phyloP scores from a whole-genome alignment of 2,329 filamentous ascomycete genomes.

The Trichoderma harzianum region DNA sequence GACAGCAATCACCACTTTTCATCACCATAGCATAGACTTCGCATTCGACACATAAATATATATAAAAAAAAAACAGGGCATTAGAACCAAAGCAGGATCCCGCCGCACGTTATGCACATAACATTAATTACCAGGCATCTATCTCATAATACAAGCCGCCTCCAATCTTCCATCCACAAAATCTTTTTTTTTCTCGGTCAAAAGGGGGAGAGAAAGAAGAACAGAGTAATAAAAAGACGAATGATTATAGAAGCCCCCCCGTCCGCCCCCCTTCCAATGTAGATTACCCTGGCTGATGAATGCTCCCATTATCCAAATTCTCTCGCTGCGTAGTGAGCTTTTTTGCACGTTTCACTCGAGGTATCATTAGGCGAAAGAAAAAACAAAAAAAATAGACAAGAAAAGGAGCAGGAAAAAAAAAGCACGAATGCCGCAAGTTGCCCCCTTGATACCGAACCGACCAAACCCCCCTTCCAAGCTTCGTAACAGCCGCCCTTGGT shows the following conservation, averaged over 20 bases:
- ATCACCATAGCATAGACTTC: background rate
- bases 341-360: conserved; percentile 20
- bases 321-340: conserved; percentile 3
- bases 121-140: background rate
- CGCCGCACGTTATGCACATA: background rate
- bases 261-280: background rate
- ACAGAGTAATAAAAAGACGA: background rate
- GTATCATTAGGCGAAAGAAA: conserved; percentile 29
- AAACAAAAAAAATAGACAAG: background rate
- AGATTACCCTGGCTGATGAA: background rate
- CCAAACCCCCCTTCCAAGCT: background rate
- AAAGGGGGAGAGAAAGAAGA: background rate
- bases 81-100: background rate
- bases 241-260: background rate
- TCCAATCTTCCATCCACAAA: background rate
- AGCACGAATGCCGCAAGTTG: background rate
- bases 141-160: background rate
- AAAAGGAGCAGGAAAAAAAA: background rate
- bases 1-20: background rate
- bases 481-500: background rate
- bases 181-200: background rate
- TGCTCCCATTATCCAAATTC: conserved; percentile 6
- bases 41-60: background rate
- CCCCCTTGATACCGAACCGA: background rate
- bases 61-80: background rate